Base-by-base conservation (phyloP, 1,139 yeast species). In the Yamadazyma atlantica region DNA sequence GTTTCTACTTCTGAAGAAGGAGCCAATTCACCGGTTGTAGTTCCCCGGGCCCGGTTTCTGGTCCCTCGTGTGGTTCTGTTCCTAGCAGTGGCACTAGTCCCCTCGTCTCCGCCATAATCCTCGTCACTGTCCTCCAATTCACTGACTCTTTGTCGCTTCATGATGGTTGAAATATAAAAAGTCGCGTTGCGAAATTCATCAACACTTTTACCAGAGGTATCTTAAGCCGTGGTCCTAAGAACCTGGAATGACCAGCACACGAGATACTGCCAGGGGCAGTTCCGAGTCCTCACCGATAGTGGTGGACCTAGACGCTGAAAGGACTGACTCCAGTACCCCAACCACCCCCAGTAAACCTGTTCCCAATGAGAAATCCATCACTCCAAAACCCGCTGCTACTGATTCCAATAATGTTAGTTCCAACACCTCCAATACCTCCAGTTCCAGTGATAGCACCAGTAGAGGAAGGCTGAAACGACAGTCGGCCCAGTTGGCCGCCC, bases 401-500 rank as follows among this genome's bases (percentile, higher is more conserved):
- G n/a, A n/a, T n/a, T n/a, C n/a, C n/a, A n/a, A n/a, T n/a, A n/a
- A n/a, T n/a, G n/a, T n/a, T n/a, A n/a, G n/a, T n/a, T n/a, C n/a
- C n/a, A n/a, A n/a, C n/a, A n/a, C n/a, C n/a, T n/a, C n/a, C n/a
- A n/a, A n/a, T n/a, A n/a, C n/a, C n/a, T n/a, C n/a, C n/a, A n/a
- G n/a, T n/a, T n/a, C n/a, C n/a, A n/a, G n/a, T n/a, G n/a, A n/a
- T n/a, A n/a, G n/a, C n/a, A n/a, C n/a, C n/a, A n/a, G n/a, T n/a
- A n/a, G n/a, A 6, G 9, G 22, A 6, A 33, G 46, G 19, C 43
- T 18, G 37, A 45, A 45, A 29, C 27, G 52, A 12, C 44, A 45
- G 32, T 43, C 48, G 34, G 52, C 52, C n/a, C 42, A 45, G 29
- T 15, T 45, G 16, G 52, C 51, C 2, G 40, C 38, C 28, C 23